These are phyloP conservation scores for Nepenthes mirabilis DNA, from an alignment of 148 eudicot genomes.

Conservation along the genomic window DNA sequence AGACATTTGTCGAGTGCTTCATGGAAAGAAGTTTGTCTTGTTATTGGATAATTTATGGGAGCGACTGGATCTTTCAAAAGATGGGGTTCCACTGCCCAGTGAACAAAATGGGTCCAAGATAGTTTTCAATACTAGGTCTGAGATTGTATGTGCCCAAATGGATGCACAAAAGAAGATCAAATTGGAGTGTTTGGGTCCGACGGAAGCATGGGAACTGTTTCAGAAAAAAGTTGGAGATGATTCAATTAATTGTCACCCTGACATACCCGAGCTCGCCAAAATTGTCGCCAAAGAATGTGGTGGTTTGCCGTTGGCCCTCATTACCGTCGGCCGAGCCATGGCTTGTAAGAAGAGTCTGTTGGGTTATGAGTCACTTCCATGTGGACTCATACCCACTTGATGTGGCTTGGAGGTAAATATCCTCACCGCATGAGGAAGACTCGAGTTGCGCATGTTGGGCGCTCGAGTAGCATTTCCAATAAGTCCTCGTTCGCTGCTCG, in stretches of 20 bases:
- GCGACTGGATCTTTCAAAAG: constrained; percentile 22
- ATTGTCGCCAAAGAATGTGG: constrained; percentile 27
- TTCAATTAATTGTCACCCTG: constrained; percentile 5
- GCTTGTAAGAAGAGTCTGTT: constrained; percentile 26
- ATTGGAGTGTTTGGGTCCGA: constrained; percentile 21
- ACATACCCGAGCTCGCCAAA: constrained; percentile 12
- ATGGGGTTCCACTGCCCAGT: constrained; percentile 34
- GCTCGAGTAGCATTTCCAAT: too few relatives aligned
- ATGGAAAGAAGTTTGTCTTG: constrained; percentile 27
- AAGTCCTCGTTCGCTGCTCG: too few relatives aligned
- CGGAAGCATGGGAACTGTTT: constrained; percentile 31
- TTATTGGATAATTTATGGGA: constrained; percentile 42
- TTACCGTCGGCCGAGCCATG: constrained; percentile 40
- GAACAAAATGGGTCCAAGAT: constrained; percentile 25
- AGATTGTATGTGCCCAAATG: constrained; percentile 33
- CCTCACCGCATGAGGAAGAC: too few relatives aligned
- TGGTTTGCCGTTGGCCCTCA: constrained; percentile 35
- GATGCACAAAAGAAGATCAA: constrained; percentile 32
- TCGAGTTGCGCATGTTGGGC: too few relatives aligned
- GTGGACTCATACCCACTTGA: too few relatives aligned
- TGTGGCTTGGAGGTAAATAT: too few relatives aligned
- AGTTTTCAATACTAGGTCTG: constrained; percentile 28
- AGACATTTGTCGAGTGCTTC: constrained; percentile 22
- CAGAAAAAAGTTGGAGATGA: constrained; percentile 17
- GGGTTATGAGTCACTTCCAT: too few relatives aligned